Evolutionary conservation across 1,284 basidiomycete genomes (phyloP).

Genomic region (Austropuccinia psidii): DNA sequence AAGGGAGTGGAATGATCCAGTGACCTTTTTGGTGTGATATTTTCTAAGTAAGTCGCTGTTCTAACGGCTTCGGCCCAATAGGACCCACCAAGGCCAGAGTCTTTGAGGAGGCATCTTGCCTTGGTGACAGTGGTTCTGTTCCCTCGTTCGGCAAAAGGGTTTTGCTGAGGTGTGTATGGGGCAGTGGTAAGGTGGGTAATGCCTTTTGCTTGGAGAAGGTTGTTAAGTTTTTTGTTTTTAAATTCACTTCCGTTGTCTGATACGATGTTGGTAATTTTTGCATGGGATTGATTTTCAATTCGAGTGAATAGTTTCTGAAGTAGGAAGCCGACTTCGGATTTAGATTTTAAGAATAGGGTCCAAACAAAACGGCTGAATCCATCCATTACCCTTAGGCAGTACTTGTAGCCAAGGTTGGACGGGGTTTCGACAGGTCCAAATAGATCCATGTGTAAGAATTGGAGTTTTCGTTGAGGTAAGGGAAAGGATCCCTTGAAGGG

Average conservation of each 20-base stretch:
- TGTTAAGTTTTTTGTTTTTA: not conserved
- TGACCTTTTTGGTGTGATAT: no score
- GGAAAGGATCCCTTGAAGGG: not conserved
- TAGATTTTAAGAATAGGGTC: not conserved
- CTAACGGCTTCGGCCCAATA: no score
- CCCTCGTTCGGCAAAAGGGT: no score
- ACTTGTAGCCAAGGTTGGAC: not conserved
- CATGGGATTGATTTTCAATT: not conserved
- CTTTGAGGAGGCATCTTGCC: no score
- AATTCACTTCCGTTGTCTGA: not conserved
- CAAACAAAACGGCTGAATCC: conserved; percentile 12
- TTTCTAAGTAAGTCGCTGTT: no score
- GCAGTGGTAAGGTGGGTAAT: conserved; percentile 3
- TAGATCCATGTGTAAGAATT: not conserved
- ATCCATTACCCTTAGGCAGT: not conserved
- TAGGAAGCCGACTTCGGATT: not conserved
- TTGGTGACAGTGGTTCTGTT: no score
- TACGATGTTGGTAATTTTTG: not conserved
- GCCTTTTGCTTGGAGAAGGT: not conserved
- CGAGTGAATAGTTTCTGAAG: not conserved
- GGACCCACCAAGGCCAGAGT: no score
- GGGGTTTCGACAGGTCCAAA: not conserved
- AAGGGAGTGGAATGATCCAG: no score
- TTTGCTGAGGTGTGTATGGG: not conserved
- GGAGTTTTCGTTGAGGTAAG: not conserved